Evolutionary conservation across 768 basidiomycete genomes (phyloP).

Genomic region (Leccinum variicolor): DNA sequence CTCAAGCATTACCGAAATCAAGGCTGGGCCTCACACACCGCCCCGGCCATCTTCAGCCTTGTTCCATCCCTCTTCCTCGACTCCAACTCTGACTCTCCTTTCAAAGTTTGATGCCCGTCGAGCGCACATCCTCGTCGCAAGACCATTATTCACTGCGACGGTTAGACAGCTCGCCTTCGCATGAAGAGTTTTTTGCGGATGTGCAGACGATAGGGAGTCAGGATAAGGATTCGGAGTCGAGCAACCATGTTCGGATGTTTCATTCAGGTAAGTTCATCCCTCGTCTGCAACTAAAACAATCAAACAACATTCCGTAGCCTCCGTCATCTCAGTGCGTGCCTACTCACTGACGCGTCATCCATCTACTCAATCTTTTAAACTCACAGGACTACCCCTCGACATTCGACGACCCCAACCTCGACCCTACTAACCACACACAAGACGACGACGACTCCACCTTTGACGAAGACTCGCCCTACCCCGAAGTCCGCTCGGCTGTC

Average conservation of each 20-base stretch:
- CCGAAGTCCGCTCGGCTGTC: slow-evolving; percentile 69
- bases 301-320: slow-evolving; percentile 9
- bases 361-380: background rate
- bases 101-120: slow-evolving; percentile 18
- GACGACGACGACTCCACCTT: slow-evolving; percentile 3
- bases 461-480: slow-evolving; percentile 69
- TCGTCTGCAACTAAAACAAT: background rate
- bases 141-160: slow-evolving; percentile 14
- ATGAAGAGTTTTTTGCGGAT: slow-evolving; percentile 8
- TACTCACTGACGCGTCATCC: background rate
- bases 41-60: background rate
- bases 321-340: slow-evolving; percentile 16
- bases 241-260: slow-evolving; percentile 10
- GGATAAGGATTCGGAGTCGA: slow-evolving; percentile 24
- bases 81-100: background rate
- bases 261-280: slow-evolving; percentile 14
- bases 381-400: background rate
- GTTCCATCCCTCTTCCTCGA: background rate
- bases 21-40: background rate
- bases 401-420: slow-evolving; percentile 28
- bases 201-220: slow-evolving; percentile 13
- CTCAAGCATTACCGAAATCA: background rate
- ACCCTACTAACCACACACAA: slow-evolving; percentile 3
- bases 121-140: slow-evolving; percentile 9
- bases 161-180: background rate